Conservation (phyloP, 176 grass and related monocot genomes). For the Rhynchospora breviuscula region DNA sequence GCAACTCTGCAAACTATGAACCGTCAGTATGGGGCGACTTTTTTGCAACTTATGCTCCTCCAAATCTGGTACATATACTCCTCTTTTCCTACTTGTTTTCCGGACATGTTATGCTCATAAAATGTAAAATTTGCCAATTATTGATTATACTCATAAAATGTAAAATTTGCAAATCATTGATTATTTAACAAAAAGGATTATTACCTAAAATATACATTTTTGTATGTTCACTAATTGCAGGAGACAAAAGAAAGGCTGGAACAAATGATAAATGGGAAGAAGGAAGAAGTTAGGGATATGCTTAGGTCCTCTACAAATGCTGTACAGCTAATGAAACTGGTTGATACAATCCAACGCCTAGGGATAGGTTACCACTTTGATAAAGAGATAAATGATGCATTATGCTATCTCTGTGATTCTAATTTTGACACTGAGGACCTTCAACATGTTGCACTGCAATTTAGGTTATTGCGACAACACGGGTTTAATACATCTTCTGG, state of each 20-base stretch:
- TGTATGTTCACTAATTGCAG: background rate
- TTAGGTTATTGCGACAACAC: slow-evolving; percentile 22
- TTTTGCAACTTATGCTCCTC: no score
- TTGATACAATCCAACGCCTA: slow-evolving; percentile 9
- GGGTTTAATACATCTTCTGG: slow-evolving; percentile 13
- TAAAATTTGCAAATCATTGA: no score
- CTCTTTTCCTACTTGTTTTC: no score
- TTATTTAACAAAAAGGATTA: no score
- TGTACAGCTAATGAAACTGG: background rate
- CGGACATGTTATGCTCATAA: no score
- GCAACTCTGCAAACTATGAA: no score
- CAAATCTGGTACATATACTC: no score
- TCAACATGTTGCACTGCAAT: slow-evolving; percentile 12
- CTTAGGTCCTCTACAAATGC: background rate
- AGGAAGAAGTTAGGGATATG: background rate
- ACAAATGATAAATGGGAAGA: background rate
- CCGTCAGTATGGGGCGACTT: no score
- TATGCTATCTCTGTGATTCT: background rate
- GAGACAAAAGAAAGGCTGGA: background rate
- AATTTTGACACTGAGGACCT: background rate
- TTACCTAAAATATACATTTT: no score
- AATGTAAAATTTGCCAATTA: no score
- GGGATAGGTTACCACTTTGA: slow-evolving; percentile 13
- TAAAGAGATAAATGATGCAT: background rate
- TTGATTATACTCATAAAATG: no score